Base-by-base conservation (phyloP, 75 land plant species). In the Picea glauca region DNA sequence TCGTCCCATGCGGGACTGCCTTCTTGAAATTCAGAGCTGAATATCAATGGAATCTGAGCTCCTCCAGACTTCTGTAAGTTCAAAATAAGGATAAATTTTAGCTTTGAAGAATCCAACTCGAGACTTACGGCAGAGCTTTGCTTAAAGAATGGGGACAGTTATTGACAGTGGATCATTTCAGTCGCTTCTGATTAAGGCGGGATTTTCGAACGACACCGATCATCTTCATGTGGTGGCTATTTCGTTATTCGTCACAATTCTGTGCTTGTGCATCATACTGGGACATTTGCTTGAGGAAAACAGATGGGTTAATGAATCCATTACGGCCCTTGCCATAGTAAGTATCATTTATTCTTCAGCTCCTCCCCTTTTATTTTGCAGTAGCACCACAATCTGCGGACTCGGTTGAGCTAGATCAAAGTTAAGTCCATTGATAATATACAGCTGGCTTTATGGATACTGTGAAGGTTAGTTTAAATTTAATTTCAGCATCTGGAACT, bases 261-360 rank as follows among this genome's bases (percentile, higher is more conserved):
- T 94, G 18, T 93, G 96, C 77, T 91, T 87, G 15, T 94, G 95
- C 78, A 94, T 94, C 70, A 90, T 94, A 59, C 76, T 94, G 12
- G 98, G 98, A 20, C 98, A 94, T 77, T 86, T 93, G 46, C 82
- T 93, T 0, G 98, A 94, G 87, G 98, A 94, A 83, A 88, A 68
- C 46, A 78, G 89, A 50, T 94, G 98, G 98, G 83, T 91, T 87
- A 94, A 93, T 54, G 93, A 94, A 79, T 93, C 95, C 14, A 93
- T 90, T 59, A 94, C 92, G 50, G 96, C 98, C 35, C 86, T 94
- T 1, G 33, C 83, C 6, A 86, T 94, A 80, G 98, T 93, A 60
- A 81, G 90, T 81, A 58, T 67, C 33, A 23, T 38, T 9, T 38
- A 0, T 30, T 33, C 7, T 70, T 43, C 40, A 33, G 32, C 17